Percentiles rank a stretch among this genome's conserved stretches.
Evolutionary conservation across 805 yeast genomes (phyloP).

Genomic region (Pichia kluyveri): DNA sequence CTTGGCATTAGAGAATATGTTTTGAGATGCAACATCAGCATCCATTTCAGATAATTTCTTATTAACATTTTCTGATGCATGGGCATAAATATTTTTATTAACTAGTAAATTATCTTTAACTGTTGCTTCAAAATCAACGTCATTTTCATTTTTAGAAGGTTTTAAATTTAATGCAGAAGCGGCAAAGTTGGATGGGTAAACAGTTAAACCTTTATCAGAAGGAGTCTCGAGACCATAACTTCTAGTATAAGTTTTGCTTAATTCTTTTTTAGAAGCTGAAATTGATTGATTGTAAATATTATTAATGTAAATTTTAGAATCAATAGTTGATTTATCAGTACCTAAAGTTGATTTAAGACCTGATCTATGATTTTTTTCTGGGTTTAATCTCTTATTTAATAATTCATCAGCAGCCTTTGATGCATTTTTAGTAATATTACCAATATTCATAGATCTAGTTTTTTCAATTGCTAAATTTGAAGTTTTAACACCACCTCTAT

Average conservation of each 20-base stretch:
- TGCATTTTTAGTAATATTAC: constrained; percentile 21
- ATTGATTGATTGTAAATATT: constrained; percentile 10
- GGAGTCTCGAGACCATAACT: constrained; percentile 32
- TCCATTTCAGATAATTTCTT: constrained; percentile 21
- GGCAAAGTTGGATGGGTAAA: constrained; percentile 39
- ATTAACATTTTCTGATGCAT: constrained; percentile 45
- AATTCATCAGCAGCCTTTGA: constrained; percentile 33
- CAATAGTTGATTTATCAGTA: constrained; percentile 24
- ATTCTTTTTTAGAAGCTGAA: constrained; percentile 6
- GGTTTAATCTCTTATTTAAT: constrained; percentile 37
- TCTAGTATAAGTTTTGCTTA: constrained; percentile 12
- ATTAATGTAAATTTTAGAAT: constrained; percentile 8
- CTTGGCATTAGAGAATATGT: constrained; percentile 22
- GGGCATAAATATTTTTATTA: constrained; percentile 35
- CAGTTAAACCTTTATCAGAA: constrained; percentile 23
- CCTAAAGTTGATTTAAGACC: constrained; percentile 19
- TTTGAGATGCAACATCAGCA: constrained; percentile 16
- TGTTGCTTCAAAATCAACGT: constrained; percentile 31
- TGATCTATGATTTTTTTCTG: constrained; percentile 27
- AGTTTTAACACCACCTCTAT: constrained; percentile 21
- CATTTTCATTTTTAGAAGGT: constrained; percentile 15
- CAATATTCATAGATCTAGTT: constrained; percentile 24
- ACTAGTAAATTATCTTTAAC: constrained; percentile 29
- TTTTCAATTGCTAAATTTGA: constrained; percentile 21
- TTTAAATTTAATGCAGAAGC: constrained; percentile 37